phyloP scores from a whole-genome alignment of 2,329 filamentous ascomycete species.

The Fusarium newnesense region DNA sequence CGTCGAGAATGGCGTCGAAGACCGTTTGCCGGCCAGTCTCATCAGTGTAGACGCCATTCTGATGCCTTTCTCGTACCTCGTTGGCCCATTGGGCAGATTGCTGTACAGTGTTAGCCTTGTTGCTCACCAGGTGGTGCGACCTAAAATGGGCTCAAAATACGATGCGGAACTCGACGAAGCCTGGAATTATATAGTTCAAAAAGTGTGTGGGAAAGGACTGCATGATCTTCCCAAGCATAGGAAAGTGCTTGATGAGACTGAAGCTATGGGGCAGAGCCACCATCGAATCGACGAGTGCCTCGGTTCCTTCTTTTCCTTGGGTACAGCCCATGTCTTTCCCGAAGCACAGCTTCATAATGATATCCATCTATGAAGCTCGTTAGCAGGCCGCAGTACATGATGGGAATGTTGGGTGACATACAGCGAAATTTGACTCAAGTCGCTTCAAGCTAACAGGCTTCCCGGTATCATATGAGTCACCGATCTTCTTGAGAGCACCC shows the following conservation, averaged over 20 bases:
- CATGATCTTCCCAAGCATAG: background rate
- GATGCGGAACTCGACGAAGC: background rate
- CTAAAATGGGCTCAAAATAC: accelerated
- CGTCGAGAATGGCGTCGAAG: background rate
- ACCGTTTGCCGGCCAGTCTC: background rate
- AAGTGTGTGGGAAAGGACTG: background rate
- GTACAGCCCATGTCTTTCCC: background rate
- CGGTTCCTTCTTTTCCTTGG: background rate
- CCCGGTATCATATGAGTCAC: background rate
- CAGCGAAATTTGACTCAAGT: background rate
- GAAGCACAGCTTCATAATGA: background rate
- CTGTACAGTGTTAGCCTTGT: background rate
- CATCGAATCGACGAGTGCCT: background rate
- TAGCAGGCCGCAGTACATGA: background rate
- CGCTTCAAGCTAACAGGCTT: background rate
- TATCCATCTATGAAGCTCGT: background rate
- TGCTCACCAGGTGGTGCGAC: too few relatives aligned
- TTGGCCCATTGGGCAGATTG: background rate
- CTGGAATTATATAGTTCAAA: background rate
- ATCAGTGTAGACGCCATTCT: background rate
- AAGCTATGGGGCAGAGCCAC: background rate
- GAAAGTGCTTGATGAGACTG: background rate
- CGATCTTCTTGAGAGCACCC: background rate
- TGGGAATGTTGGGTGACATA: background rate
- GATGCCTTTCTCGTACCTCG: background rate